These are phyloP conservation scores for Linum usitatissimum DNA, from an alignment of 345 rosid genomes.

Conservation along the genomic window DNA sequence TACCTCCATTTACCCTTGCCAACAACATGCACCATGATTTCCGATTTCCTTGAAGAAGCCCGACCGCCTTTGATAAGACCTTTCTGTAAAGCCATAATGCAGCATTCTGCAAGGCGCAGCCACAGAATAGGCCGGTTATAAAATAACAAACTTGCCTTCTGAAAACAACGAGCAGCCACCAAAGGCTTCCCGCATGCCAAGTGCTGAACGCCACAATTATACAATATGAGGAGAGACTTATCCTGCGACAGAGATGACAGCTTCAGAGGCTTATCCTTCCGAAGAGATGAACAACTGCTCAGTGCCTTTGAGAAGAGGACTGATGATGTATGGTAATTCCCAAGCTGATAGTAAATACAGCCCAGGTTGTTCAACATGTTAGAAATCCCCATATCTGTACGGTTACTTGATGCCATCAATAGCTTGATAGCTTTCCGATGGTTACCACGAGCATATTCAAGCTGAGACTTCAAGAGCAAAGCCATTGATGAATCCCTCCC, in stretches of 20 bases:
- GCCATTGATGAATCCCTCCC: conserved; percentile 82
- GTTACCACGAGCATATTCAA: conserved; percentile 94
- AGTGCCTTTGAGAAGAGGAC: conserved; percentile 73
- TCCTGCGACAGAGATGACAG: conserved; percentile 68
- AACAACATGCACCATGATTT: conserved; percentile 45
- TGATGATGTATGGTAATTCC: conserved; percentile 52
- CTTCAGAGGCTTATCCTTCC: conserved; percentile 64
- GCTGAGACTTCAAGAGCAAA: conserved; percentile 86
- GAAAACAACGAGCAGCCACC: conserved; percentile 82
- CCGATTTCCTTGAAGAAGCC: conserved; percentile 37
- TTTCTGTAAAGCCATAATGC: conserved; percentile 72
- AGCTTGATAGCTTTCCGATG: conserved; percentile 90
- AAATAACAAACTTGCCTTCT: conserved; percentile 61
- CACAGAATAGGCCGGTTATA: conserved; percentile 65
- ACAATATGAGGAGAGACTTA: conserved; percentile 64
- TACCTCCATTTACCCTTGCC: conserved; percentile 95
- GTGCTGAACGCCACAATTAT: conserved; percentile 78
- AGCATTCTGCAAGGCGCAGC: conserved; percentile 95
- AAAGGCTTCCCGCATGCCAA: conserved; percentile 80
- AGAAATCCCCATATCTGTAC: conserved; percentile 51
- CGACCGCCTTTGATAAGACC: conserved; percentile 41
- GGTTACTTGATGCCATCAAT: conserved; percentile 65
- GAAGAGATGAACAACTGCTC: conserved; percentile 45
- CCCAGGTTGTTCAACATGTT: conserved; percentile 88
- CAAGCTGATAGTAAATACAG: conserved; percentile 79